These are phyloP conservation scores for Hypoxylon lenormandii DNA, from an alignment of 495 filamentous ascomycete species.

Conservation along the genomic window DNA sequence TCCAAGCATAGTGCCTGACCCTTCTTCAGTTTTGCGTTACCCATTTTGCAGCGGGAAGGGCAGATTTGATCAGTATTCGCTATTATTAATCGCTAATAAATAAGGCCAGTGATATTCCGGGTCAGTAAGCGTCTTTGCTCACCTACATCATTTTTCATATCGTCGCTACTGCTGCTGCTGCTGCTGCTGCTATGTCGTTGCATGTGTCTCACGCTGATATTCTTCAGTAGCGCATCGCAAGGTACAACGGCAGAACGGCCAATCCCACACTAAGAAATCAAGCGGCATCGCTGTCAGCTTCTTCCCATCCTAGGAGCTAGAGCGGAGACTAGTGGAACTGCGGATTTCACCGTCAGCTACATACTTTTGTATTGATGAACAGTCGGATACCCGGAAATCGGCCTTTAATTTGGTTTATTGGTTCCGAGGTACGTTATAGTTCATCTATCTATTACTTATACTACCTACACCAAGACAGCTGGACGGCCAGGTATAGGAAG, in stretches of 20 bases:
- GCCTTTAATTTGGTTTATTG: conserved; percentile 30
- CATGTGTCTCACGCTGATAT: conserved; percentile 37
- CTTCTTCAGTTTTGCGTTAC: conserved; percentile 38
- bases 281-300: conserved; percentile 31
- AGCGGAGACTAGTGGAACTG: conserved; percentile 34
- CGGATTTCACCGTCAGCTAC: conserved; percentile 38
- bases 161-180: neutral
- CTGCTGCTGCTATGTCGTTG: conserved; percentile 6
- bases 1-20: conserved; percentile 22
- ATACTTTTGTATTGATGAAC: conserved; percentile 10
- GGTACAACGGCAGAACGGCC: conserved; percentile 20
- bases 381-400: conserved; percentile 24
- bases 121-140: conserved; percentile 34
- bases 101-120: conserved; percentile 29
- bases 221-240: conserved; percentile 12
- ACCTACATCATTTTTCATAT: conserved; percentile 23
- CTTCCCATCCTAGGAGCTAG: conserved; percentile 8
- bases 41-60: conserved; percentile 10
- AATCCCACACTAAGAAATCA: conserved; percentile 24
- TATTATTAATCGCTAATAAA: conserved; percentile 23
- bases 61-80: conserved; percentile 4
- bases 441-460: conserved; percentile 18
- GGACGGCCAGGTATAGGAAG: conserved; percentile 25
- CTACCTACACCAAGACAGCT: conserved; percentile 12
- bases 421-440: conserved; percentile 11